Conservation (phyloP, 2,329 filamentous ascomycete genomes). For the Hypomyces perniciosus region DNA sequence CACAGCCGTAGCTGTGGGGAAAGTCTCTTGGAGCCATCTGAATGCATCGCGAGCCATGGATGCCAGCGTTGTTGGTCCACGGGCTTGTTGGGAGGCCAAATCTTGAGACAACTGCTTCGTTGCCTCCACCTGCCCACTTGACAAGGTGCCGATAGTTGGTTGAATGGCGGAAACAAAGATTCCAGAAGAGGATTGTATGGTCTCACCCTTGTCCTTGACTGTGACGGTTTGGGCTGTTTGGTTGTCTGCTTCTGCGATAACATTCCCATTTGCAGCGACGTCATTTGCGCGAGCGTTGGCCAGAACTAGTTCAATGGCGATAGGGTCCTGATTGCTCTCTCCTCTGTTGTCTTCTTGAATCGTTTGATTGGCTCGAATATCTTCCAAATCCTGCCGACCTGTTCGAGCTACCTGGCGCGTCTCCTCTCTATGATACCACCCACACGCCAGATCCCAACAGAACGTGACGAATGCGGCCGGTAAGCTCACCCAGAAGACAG, state of each 20-base stretch:
- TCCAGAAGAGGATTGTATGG: too few relatives aligned
- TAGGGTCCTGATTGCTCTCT: not conserved
- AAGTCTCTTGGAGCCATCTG: conserved; percentile 61
- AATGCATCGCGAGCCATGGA: conserved; percentile 42
- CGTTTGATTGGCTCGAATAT: conserved; percentile 14
- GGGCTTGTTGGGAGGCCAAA: conserved; percentile 8
- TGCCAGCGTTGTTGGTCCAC: conserved; percentile 40
- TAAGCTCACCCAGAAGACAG: conserved; percentile 63
- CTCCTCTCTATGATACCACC: conserved; percentile 57
- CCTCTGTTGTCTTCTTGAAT: conserved; percentile 13
- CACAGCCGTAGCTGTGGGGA: conserved; percentile 63
- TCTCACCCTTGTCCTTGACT: too few relatives aligned
- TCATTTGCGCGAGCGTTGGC: too few relatives aligned
- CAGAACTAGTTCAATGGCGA: not conserved
- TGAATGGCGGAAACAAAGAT: not conserved
- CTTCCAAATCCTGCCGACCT: conserved; percentile 35
- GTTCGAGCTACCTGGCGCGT: conserved; percentile 56
- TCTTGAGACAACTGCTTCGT: not conserved
- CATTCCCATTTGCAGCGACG: too few relatives aligned
- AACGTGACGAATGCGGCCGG: conserved; percentile 65
- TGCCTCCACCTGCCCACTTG: not conserved
- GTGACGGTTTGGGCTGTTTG: too few relatives aligned
- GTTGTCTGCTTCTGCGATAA: too few relatives aligned
- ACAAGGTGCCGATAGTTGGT: not conserved
- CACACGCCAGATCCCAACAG: conserved; percentile 58